Evolutionary conservation across 2,329 filamentous ascomycete genomes (phyloP).

Genomic region (Trichoderma gracile): DNA sequence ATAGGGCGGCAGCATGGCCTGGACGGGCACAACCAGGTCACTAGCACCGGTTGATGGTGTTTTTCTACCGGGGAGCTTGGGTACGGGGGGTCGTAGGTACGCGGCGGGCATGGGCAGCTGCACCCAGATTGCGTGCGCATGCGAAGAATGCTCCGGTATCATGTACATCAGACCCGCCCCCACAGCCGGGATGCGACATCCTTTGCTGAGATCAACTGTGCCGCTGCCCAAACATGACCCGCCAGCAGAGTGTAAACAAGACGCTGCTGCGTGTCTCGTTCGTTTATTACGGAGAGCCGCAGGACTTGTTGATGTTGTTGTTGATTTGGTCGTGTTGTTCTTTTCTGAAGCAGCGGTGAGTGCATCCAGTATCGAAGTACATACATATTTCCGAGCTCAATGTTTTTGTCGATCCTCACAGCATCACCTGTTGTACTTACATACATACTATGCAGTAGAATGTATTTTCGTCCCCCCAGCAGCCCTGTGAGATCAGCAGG

Average conservation of each 20-base stretch:
- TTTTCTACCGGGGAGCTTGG: too few species aligned
- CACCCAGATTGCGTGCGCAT: background rate
- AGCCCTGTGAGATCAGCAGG: background rate
- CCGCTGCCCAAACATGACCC: conserved; percentile 22
- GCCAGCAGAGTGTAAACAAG: conserved; percentile 12
- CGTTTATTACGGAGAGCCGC: background rate
- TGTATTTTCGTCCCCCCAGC: too few species aligned
- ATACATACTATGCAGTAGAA: background rate
- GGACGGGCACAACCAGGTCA: background rate
- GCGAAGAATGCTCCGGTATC: conserved; percentile 1
- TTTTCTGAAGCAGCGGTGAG: too few species aligned
- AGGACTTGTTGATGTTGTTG: background rate
- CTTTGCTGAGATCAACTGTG: conserved; percentile 15
- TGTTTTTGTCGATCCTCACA: too few species aligned
- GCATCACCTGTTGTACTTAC: too few species aligned
- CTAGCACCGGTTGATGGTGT: background rate
- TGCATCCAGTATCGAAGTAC: too few species aligned
- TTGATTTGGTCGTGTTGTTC: background rate
- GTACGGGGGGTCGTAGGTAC: too few species aligned
- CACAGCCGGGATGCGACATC: conserved; percentile 22
- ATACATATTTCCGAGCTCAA: too few species aligned
- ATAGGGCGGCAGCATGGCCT: background rate
- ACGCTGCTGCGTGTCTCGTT: background rate
- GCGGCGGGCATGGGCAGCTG: background rate
- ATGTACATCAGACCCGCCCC: conserved; percentile 20